A percentile compares a stretch with the other conserved stretches of the same genome.
phyloP scores from a whole-genome alignment of 345 rosid genomes.

The Salix purpurea region DNA sequence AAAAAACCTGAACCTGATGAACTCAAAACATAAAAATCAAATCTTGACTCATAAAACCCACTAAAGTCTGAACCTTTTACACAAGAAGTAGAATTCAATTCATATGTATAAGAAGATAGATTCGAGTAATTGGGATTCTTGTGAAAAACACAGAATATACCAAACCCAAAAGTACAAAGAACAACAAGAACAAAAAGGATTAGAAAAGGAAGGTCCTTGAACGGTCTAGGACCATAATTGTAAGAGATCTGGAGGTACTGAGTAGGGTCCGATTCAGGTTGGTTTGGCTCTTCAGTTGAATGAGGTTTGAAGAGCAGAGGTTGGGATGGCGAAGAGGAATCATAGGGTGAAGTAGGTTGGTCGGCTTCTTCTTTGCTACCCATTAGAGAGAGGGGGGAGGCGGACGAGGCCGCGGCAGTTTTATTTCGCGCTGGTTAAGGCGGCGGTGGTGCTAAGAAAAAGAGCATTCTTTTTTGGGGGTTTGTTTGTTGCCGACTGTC shows the following conservation, averaged over 20 bases:
- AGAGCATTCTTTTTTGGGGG: neutral
- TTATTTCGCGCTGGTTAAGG: neutral
- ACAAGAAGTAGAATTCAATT: slow-evolving; percentile 54
- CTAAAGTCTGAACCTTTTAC: slow-evolving; percentile 17
- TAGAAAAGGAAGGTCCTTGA: slow-evolving; percentile 73
- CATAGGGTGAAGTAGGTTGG: slow-evolving; percentile 35
- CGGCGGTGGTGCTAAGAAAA: neutral
- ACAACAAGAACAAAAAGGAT: slow-evolving; percentile 58
- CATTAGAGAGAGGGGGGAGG: slow-evolving; percentile 29
- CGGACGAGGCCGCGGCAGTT: neutral
- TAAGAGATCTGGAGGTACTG: slow-evolving; percentile 88
- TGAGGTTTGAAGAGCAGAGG: slow-evolving; percentile 66
- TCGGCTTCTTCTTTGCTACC: slow-evolving; percentile 49
- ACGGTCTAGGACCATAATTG: slow-evolving; percentile 63
- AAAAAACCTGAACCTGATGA: slow-evolving; percentile 34
- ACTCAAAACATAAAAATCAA: slow-evolving; percentile 1
- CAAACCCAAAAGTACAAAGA: slow-evolving; percentile 65
- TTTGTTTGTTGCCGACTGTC: neutral
- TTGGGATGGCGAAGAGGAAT: slow-evolving; percentile 47
- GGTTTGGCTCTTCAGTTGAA: slow-evolving; percentile 36
- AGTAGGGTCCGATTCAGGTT: slow-evolving; percentile 50
- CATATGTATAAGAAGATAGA: slow-evolving; percentile 54
- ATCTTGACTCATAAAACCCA: neutral
- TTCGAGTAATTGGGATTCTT: slow-evolving; percentile 45
- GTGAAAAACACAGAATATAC: slow-evolving; percentile 64